Evolutionary conservation across 1,139 yeast species (phyloP).

Genomic region (Debaryomycetaceae sp.): DNA sequence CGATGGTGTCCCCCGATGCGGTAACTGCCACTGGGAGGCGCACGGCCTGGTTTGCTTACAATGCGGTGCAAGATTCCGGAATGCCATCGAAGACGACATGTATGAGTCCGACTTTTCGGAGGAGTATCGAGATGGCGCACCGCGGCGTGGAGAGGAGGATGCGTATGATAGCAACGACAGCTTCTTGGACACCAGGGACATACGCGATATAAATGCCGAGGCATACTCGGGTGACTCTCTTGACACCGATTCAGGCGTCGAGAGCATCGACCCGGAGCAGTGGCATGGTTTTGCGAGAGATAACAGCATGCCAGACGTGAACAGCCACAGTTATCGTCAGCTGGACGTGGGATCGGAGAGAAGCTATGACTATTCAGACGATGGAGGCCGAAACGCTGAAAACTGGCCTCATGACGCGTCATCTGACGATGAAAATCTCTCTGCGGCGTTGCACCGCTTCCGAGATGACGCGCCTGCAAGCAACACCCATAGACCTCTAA

Average conservation of each 20-base stretch:
- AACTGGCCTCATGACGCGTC: not conserved
- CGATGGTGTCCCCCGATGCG: slow-evolving; percentile 75
- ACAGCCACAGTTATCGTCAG: too few species aligned
- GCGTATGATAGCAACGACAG: slow-evolving; percentile 15
- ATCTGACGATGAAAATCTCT: slow-evolving; percentile 3
- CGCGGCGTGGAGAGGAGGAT: slow-evolving; percentile 3
- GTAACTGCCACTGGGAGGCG: slow-evolving; percentile 78
- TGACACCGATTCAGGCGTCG: slow-evolving; percentile 1
- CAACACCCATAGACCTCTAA: too few species aligned
- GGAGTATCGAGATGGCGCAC: slow-evolving; percentile 8
- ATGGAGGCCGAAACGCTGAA: too few species aligned
- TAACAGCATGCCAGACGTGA: too few species aligned
- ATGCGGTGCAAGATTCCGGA: slow-evolving; percentile 36
- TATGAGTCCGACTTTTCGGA: slow-evolving; percentile 21
- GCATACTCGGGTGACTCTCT: slow-evolving; percentile 2
- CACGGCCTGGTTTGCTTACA: slow-evolving; percentile 44
- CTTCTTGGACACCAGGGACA: slow-evolving; percentile 12
- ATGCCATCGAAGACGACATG: slow-evolving; percentile 13
- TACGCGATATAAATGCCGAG: slow-evolving; percentile 6
- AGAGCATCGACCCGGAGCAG: too few species aligned
- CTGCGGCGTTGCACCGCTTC: slow-evolving; percentile 1
- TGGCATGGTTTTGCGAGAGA: too few species aligned
- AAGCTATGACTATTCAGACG: too few species aligned
- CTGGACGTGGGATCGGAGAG: too few species aligned
- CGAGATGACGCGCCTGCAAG: too few species aligned